phyloP scores from a whole-genome alignment of 1,284 basidiomycete species.

The Bondarzewia mesenterica region DNA sequence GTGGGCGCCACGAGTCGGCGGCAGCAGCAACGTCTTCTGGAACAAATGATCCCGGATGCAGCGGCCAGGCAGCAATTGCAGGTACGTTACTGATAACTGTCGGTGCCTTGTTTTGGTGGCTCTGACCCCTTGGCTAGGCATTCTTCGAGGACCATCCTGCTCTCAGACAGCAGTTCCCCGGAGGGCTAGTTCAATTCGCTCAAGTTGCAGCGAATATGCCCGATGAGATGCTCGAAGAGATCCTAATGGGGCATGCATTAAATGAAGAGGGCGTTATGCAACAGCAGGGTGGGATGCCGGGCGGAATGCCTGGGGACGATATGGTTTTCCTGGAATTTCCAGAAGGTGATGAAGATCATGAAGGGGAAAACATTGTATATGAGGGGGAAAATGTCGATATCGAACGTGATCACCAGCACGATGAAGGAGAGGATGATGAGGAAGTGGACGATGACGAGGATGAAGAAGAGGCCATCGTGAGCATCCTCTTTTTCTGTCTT shows the following conservation, averaged over 20 bases:
- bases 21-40: slow-evolving; percentile 42
- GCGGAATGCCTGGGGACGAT: slow-evolving; percentile 19
- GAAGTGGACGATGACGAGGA: slow-evolving; percentile 30
- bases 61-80: slow-evolving; percentile 49
- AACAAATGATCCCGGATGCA: slow-evolving; percentile 48
- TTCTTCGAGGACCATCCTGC: slow-evolving; percentile 45
- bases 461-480: slow-evolving; percentile 1
- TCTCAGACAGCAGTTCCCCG: slow-evolving; percentile 50
- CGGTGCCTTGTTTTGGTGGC: slow-evolving; percentile 4
- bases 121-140: slow-evolving; percentile 22
- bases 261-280: slow-evolving; percentile 16
- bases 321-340: slow-evolving; percentile 18
- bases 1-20: slow-evolving; percentile 25
- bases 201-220: slow-evolving; percentile 50
- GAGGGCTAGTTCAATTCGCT: slow-evolving; percentile 56
- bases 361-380: slow-evolving; percentile 21
- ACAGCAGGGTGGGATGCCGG: slow-evolving; percentile 21
- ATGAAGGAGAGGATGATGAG: slow-evolving; percentile 20
- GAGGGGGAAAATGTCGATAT: slow-evolving; percentile 13
- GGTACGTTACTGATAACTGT: slow-evolving; percentile 20
- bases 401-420: slow-evolving; percentile 13
- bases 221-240: slow-evolving; percentile 49
- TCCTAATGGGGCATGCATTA: slow-evolving; percentile 36
- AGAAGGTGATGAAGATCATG: slow-evolving; percentile 12
- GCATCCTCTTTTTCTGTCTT: slow-evolving; percentile 1